phyloP scores from a whole-genome alignment of 805 yeast genomes.

The Saccharomycopsis amapae region DNA sequence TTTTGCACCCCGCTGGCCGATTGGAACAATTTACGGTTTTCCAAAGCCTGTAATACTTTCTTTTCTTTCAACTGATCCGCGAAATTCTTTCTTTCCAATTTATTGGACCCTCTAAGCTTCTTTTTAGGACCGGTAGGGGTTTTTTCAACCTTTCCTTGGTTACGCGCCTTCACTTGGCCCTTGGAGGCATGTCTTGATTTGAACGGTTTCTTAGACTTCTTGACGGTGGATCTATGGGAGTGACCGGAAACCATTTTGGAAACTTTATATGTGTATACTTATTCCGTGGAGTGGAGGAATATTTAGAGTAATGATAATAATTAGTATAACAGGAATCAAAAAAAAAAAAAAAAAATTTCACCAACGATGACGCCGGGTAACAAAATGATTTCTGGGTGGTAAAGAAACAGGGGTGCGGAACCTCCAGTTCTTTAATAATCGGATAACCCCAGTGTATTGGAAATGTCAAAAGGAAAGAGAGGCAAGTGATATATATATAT shows the following conservation, averaged over 20 bases:
- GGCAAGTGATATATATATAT: too few relatives aligned
- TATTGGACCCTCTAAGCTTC: slow-evolving; percentile 31
- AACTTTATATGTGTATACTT: background rate
- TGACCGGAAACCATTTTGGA: slow-evolving; percentile 28
- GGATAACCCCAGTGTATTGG: background rate
- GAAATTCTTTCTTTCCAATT: slow-evolving; percentile 66
- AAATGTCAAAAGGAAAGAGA: too few relatives aligned
- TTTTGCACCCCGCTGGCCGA: slow-evolving; percentile 78
- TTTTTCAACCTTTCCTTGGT: slow-evolving; percentile 85
- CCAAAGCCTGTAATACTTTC: slow-evolving; percentile 56
- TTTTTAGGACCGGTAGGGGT: slow-evolving; percentile 27
- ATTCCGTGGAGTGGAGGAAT: too few relatives aligned
- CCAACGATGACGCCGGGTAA: background rate
- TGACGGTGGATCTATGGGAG: slow-evolving; percentile 78
- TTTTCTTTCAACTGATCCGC: slow-evolving; percentile 69
- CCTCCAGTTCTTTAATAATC: too few relatives aligned
- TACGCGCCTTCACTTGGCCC: slow-evolving; percentile 71
- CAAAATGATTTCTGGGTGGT: background rate
- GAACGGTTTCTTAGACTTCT: slow-evolving; percentile 82
- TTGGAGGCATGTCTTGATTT: slow-evolving; percentile 89
- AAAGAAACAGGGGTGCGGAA: background rate
- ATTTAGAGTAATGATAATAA: too few relatives aligned
- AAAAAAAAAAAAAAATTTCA: slow-evolving; percentile 1
- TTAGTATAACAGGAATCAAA: background rate
- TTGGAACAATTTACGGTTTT: slow-evolving; percentile 65